These are phyloP conservation scores for Cladosporium sp. DNA, from an alignment of 2,329 filamentous ascomycete genomes.

Conservation along the genomic window DNA sequence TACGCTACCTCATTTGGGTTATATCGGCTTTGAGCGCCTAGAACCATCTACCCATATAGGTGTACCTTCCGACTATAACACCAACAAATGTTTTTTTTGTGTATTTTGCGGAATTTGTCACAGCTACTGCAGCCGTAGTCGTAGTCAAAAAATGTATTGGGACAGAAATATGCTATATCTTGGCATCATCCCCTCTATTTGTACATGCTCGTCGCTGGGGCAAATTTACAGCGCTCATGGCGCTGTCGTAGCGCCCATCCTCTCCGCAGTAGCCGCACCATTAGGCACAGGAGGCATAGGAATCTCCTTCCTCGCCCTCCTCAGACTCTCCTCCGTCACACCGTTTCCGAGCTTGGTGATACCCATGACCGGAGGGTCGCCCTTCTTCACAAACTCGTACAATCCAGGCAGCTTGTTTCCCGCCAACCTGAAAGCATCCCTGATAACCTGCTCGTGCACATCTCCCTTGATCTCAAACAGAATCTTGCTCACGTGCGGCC, in stretches of 20 bases:
- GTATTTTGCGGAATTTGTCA: too few relatives aligned
- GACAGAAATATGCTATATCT: not conserved
- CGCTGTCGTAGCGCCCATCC: slow-evolving; percentile 24
- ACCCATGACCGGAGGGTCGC: slow-evolving; percentile 83
- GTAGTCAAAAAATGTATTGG: not conserved
- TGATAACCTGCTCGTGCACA: slow-evolving; percentile 88
- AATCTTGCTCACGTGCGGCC: slow-evolving; percentile 85
- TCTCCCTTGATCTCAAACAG: slow-evolving; percentile 89
- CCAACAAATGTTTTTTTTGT: too few relatives aligned
- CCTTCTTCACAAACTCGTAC: slow-evolving; percentile 93
- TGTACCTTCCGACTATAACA: too few relatives aligned
- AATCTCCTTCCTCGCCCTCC: slow-evolving; percentile 55
- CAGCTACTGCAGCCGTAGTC: not conserved
- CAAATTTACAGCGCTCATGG: not conserved
- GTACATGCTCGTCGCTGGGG: not conserved
- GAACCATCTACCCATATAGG: too few relatives aligned
- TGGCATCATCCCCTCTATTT: slow-evolving; percentile 3
- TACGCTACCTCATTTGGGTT: too few relatives aligned
- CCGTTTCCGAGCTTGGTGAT: slow-evolving; percentile 83
- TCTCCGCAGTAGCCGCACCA: slow-evolving; percentile 24
- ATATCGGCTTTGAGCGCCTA: too few relatives aligned
- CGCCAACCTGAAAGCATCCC: slow-evolving; percentile 88
- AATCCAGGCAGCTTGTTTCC: slow-evolving; percentile 88
- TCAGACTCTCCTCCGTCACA: slow-evolving; percentile 76
- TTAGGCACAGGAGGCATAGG: slow-evolving; percentile 24